Evolutionary conservation across 2,329 filamentous ascomycete genomes (phyloP), one percentile per base, ranked within the genome.

Genomic region (Metarhizium robertsii): DNA sequence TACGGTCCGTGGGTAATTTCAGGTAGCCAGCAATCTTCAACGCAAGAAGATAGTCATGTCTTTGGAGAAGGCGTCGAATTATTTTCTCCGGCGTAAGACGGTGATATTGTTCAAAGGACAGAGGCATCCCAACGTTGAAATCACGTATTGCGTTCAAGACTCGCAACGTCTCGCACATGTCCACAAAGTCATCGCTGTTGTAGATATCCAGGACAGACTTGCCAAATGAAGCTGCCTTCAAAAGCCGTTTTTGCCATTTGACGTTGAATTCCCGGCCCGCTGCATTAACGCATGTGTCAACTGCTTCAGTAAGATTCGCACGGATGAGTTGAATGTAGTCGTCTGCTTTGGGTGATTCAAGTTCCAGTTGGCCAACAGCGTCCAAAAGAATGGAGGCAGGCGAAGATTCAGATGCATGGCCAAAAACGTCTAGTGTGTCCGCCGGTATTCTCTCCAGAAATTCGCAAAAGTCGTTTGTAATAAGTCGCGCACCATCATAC

Each of bases 171-270:
- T 99, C 92, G 62, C 91, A 96, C 86, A 96, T 97, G 60, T 97
- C 92, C 54, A 99, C 94, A 71, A 97, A 99, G 61, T 99, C 92
- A 66, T 99, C 94, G 66, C 92, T 96, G 70, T 94, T 96, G 73
- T 97, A 99, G 13, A 97, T 85, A 64, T 97, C 94, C 3, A 99
- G 79, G 0, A 97, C 94, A 0, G 94, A 97, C 70, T 99, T 99
- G 58, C 94, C 94, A 68, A 96, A 97, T 0, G 92, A 97, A 0
- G 94, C 94, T 6, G 94, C 94, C 68, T 95, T 95, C n/a, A 99
- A 78, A 1, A 99, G 78, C 63, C 95, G 85, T 68, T 97, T 99
- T 67, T 99, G 94, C 90, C 92, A 95, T 66, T 92, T 85, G 2
- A 87, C 78, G 63, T 86, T 90, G 67, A 91, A 96, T 69, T 99